Percentiles rank a stretch among this genome's conserved stretches.
These are phyloP conservation scores for Nicotiana noctiflora DNA, from an alignment of 257 asterid species.

Conservation along the genomic window DNA sequence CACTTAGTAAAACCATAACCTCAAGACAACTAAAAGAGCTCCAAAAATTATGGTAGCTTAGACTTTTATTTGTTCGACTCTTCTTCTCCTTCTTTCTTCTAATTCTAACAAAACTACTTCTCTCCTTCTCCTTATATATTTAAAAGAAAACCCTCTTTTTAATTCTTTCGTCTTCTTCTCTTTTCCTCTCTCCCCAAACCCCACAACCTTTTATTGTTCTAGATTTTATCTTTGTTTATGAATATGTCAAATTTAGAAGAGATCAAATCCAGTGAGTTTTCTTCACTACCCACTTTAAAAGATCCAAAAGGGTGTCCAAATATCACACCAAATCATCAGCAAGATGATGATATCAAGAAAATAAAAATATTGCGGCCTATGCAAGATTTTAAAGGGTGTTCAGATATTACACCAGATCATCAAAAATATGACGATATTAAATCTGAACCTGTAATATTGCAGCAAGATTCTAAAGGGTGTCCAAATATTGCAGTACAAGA, in stretches of 20 bases:
- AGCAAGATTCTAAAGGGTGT: neutral
- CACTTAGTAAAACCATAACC: neutral
- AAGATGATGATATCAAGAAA: neutral
- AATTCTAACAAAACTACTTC: neutral
- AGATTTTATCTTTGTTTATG: neutral
- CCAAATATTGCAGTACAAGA: neutral
- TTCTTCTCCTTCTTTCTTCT: neutral
- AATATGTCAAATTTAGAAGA: conserved; percentile 1
- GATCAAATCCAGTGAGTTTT: neutral
- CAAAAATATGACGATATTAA: neutral
- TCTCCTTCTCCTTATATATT: neutral
- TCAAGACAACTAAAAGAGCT: neutral
- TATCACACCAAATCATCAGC: neutral
- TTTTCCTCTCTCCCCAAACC: neutral
- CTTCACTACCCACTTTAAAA: neutral
- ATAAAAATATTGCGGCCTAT: neutral
- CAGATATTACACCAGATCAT: neutral
- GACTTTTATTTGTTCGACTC: neutral
- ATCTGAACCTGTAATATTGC: neutral
- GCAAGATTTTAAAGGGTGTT: neutral
- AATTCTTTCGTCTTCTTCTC: neutral
- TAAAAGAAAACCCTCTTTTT: neutral
- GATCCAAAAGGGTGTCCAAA: neutral
- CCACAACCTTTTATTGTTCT: neutral
- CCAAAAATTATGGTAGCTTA: neutral